These are phyloP conservation scores for Neofusicoccum sp. DNA, from an alignment of 2,329 filamentous ascomycete species.

Conservation along the genomic window DNA sequence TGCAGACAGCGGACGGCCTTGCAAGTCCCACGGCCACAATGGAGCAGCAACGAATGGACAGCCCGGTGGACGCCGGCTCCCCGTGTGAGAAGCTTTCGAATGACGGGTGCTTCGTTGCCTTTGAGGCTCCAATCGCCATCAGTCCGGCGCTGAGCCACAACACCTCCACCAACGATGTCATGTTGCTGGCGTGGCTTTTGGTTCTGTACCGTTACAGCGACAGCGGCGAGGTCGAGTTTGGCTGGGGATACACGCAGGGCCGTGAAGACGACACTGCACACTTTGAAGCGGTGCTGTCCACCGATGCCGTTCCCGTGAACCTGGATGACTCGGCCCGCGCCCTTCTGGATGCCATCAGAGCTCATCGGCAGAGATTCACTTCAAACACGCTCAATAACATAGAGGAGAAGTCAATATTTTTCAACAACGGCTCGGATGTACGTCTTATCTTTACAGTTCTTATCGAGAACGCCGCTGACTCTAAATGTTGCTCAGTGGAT, in stretches of 20 bases:
- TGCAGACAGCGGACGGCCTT: too few relatives aligned
- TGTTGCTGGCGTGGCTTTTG: constrained; percentile 11
- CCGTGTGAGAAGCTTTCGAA: background rate
- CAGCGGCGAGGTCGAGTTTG: background rate
- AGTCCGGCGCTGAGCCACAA: background rate
- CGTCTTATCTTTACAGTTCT: background rate
- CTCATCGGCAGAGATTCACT: too few relatives aligned
- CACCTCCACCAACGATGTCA: background rate
- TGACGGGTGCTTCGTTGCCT: background rate
- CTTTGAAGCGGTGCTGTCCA: background rate
- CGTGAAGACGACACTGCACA: background rate
- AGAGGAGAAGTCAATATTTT: background rate
- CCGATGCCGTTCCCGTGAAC: background rate
- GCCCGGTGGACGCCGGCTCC: background rate
- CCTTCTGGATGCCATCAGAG: background rate
- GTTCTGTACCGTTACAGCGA: background rate
- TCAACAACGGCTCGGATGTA: background rate
- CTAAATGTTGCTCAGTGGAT: background rate
- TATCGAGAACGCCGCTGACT: background rate
- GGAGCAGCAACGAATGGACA: background rate
- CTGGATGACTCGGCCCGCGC: background rate
- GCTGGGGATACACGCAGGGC: background rate
- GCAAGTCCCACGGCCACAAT: background rate
- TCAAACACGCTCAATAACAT: background rate
- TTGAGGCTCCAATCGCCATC: background rate